Evolutionary conservation across 2,329 filamentous ascomycete species (phyloP).

Genomic region (Teratosphaeriaceae sp.): DNA sequence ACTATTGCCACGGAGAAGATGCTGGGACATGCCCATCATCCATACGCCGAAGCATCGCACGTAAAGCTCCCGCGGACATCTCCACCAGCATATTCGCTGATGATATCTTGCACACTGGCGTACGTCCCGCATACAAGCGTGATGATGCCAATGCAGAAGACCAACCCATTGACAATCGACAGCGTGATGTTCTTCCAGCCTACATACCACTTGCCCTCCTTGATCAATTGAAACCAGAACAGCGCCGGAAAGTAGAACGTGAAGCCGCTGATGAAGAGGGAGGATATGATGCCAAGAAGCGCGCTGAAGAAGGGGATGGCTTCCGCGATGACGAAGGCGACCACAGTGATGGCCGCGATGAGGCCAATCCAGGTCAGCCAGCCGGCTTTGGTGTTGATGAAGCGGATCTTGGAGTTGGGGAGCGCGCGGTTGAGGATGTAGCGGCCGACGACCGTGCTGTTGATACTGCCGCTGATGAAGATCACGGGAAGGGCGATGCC

Average conservation of each 20-base stretch:
- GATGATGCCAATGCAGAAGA: conserved; percentile 32
- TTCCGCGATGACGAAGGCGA: conserved; percentile 64
- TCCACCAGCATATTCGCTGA: conserved; percentile 33
- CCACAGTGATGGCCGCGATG: conserved; percentile 49
- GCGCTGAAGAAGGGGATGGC: conserved; percentile 67
- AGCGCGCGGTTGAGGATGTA: conserved; percentile 62
- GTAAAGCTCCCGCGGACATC: conserved; percentile 36
- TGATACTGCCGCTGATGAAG: conserved; percentile 66
- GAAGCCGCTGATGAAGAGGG: conserved; percentile 64
- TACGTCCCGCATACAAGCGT: conserved; percentile 37
- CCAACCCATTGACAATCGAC: conserved; percentile 38
- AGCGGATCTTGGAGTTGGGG: conserved; percentile 46
- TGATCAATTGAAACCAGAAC: conserved; percentile 40
- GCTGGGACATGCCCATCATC: conserved; percentile 1
- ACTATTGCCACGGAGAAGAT: too few species aligned
- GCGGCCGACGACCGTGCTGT: conserved; percentile 44
- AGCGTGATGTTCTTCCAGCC: conserved; percentile 39
- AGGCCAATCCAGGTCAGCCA: conserved; percentile 56
- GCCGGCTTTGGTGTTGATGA: conserved; percentile 36
- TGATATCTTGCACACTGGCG: conserved; percentile 39
- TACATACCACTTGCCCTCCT: conserved; percentile 42
- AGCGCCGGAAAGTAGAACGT: conserved; percentile 32
- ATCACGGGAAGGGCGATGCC: conserved; percentile 65
- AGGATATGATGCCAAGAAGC: conserved; percentile 58
- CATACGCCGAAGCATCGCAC: conserved; percentile 20